Conservation (phyloP, 75 land plant species). For the Isoetes taiwanensis region DNA sequence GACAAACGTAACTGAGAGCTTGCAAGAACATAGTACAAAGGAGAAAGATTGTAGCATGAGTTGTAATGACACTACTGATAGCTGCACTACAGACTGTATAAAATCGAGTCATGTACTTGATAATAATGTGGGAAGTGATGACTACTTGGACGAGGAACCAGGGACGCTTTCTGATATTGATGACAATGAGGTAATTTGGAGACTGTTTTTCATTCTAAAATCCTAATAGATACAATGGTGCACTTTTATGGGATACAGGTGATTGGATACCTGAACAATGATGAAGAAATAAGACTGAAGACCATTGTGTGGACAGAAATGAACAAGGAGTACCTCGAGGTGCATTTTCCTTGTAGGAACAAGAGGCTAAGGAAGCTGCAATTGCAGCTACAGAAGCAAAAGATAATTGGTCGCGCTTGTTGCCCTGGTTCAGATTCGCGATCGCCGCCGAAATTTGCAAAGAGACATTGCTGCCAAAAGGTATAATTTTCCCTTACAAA, state of each 20-base stretch:
- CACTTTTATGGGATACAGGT: not conserved
- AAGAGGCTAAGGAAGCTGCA: slow-evolving; percentile 3
- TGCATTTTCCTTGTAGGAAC: not conserved
- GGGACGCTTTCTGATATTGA: slow-evolving; percentile 2
- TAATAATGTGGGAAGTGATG: too few relatives aligned
- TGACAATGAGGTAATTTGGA: not conserved
- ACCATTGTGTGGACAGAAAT: slow-evolving; percentile 7
- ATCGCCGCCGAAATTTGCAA: not conserved
- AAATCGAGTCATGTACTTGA: too few relatives aligned
- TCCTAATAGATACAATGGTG: not conserved
- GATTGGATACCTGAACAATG: not conserved
- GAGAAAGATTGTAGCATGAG: too few relatives aligned
- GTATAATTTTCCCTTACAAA: not conserved
- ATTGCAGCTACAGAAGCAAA: not conserved
- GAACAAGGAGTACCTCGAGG: slow-evolving; percentile 2
- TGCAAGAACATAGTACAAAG: too few relatives aligned
- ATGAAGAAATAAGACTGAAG: not conserved
- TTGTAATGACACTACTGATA: too few relatives aligned
- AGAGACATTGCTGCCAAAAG: not conserved
- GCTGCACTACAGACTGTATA: too few relatives aligned
- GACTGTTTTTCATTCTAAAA: not conserved
- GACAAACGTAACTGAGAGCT: too few relatives aligned
- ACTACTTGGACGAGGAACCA: not conserved
- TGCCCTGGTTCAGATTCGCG: not conserved
- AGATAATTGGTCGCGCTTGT: not conserved